These are phyloP conservation scores for Trapa incisa DNA, from an alignment of 345 rosid species.

Conservation along the genomic window DNA sequence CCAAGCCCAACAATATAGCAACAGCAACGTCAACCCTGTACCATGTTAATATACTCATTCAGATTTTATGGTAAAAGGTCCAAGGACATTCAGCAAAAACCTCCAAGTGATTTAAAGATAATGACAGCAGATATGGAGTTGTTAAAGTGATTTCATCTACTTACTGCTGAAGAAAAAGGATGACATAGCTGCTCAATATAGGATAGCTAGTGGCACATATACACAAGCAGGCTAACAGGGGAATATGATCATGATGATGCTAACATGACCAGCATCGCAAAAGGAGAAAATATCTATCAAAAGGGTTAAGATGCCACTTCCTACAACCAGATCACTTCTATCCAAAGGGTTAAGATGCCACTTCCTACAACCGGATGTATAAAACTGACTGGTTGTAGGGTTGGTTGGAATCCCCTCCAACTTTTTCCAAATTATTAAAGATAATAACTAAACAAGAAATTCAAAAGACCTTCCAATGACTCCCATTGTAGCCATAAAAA, in stretches of 20 bases:
- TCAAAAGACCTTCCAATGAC: not conserved
- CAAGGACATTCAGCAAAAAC: not conserved
- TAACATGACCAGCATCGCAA: not conserved
- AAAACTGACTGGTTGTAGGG: not conserved
- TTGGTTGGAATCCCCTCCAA: not conserved
- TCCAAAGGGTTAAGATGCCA: too few relatives aligned
- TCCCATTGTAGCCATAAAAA: not conserved
- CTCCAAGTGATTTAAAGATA: not conserved
- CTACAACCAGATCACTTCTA: not conserved
- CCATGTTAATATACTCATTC: constrained; percentile 8
- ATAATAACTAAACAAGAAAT: not conserved
- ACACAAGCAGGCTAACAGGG: not conserved
- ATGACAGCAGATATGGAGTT: too few relatives aligned
- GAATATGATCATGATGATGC: not conserved
- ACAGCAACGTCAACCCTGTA: constrained; percentile 37
- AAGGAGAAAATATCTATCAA: not conserved
- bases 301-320: not conserved
- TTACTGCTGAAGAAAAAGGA: not conserved
- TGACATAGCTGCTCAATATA: not conserved
- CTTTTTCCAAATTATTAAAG: not conserved
- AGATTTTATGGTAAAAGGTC: not conserved
- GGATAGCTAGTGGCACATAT: not conserved
- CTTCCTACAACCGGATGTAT: not conserved
- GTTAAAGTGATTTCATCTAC: not conserved
- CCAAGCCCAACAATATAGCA: constrained; percentile 30